Conservation (phyloP, 2,329 filamentous ascomycete genomes). For the Xylaria sp. region DNA sequence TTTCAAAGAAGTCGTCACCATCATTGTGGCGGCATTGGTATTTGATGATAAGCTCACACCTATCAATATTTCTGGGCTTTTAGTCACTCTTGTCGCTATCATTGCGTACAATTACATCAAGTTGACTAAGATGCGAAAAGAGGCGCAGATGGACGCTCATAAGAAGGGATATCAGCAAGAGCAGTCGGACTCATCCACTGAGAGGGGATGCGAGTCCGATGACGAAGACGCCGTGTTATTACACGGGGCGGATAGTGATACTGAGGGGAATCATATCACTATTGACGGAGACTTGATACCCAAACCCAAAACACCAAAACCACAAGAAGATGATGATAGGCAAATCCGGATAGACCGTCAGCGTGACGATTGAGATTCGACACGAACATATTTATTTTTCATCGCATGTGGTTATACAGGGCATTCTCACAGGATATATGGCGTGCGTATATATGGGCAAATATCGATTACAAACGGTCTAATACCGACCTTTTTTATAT, state of each 20-base stretch:
- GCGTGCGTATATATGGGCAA: conserved; percentile 23
- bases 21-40: conserved; percentile 84
- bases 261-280: conserved; percentile 54
- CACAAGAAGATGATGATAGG: conserved; percentile 39
- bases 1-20: conserved; percentile 98
- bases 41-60: conserved; percentile 89
- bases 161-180: conserved; percentile 51
- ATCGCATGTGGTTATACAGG: conserved; percentile 38
- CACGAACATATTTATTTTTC: conserved; percentile 26
- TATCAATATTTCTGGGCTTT: conserved; percentile 86
- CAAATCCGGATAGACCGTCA: conserved; percentile 43
- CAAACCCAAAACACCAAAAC: conserved; percentile 47
- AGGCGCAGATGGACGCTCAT: conserved; percentile 70
- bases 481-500: background rate
- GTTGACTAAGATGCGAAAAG: conserved; percentile 85
- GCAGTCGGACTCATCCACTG: conserved; percentile 52
- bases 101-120: conserved; percentile 95
- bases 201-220: conserved; percentile 56
- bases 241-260: conserved; percentile 52
- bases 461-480: conserved; percentile 32
- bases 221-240: conserved; percentile 60
- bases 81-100: conserved; percentile 91
- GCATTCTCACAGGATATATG: conserved; percentile 29
- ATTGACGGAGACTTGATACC: conserved; percentile 57
- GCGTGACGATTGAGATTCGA: conserved; percentile 40